Base-by-base conservation (phyloP, 2,329 filamentous ascomycete genomes). In the Colletotrichum cordylinicola region DNA sequence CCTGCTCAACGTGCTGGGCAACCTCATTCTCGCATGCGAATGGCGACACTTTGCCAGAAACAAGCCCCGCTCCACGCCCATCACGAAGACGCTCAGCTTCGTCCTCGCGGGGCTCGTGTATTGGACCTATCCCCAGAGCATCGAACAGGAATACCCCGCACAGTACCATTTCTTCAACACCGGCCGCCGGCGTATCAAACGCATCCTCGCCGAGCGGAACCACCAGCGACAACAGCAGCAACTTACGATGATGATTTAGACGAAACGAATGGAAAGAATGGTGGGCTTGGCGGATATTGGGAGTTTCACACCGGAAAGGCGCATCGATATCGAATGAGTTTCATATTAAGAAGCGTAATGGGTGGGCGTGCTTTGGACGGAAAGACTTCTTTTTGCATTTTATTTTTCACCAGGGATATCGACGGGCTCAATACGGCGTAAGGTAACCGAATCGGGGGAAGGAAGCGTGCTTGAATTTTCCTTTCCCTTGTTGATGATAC, bases 121-220 rank as follows among this genome's bases (percentile, higher is more conserved):
- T 62, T 87, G 84, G 84, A 86, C 85, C 7, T 86, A 87, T 39
- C 86, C 86, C 9, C 84, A 84, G 56, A 83, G 81, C 24, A 79
- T 86, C 6, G 83, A 86, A 73, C 85, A 86, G 71, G 82, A 81
- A 33, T 86, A 85, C 55, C 83, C 83, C 37, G 56, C 74, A 12
- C 74, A 74, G 35, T 76, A 76, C 33, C 72, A 76, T 31, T 69
- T 76, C 21, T 68, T 76, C 56, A 73, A 75, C 58, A 76, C 74
- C 27, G 74, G 74, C 58, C 64, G 74, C 15, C 74, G 74, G 35
- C 74, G 74, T 8, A 67, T 76, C 48, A 76, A 69, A 65, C 72
- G 70, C 16, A 76, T 76, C 35, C 43, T 76, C 18, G 74, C 74
- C 43, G 74, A 76, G 43, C 72, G 74, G 35, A 76, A 76, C 21